phyloP scores from a whole-genome alignment of 2,329 filamentous ascomycete species.

The Phaeosphaeria sp. region DNA sequence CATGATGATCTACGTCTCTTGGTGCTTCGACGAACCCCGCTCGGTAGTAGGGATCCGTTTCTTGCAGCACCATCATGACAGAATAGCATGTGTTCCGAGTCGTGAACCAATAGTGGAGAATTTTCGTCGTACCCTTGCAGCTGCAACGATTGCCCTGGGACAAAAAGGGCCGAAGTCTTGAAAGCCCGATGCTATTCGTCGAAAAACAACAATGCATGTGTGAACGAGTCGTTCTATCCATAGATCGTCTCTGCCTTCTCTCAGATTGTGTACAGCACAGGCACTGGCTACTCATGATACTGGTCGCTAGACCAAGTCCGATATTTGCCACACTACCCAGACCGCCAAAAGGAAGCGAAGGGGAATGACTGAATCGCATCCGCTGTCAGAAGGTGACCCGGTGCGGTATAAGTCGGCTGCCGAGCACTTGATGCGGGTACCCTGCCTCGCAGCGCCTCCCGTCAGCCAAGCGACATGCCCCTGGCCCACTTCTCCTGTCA shows the following conservation, averaged over 20 bases:
- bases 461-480: background rate
- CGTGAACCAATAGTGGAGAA: background rate
- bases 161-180: background rate
- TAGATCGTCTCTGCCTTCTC: background rate
- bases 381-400: background rate
- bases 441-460: background rate
- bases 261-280: background rate
- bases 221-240: background rate
- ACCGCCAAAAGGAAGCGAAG: background rate
- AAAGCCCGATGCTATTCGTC: background rate
- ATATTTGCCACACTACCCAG: background rate
- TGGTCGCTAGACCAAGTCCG: background rate
- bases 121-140: background rate
- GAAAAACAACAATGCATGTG: background rate
- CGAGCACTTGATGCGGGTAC: background rate
- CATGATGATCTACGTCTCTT: background rate
- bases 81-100: background rate
- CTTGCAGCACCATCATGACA: background rate
- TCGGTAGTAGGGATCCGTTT: background rate
- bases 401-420: background rate
- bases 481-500: background rate
- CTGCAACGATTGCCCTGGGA: background rate
- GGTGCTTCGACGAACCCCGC: background rate
- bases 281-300: background rate
- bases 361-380: background rate